Percentiles rank a stretch among this genome's conserved stretches.
phyloP scores from a whole-genome alignment of 176 grass and related monocot species.

The Eremochloa ophiuroides region DNA sequence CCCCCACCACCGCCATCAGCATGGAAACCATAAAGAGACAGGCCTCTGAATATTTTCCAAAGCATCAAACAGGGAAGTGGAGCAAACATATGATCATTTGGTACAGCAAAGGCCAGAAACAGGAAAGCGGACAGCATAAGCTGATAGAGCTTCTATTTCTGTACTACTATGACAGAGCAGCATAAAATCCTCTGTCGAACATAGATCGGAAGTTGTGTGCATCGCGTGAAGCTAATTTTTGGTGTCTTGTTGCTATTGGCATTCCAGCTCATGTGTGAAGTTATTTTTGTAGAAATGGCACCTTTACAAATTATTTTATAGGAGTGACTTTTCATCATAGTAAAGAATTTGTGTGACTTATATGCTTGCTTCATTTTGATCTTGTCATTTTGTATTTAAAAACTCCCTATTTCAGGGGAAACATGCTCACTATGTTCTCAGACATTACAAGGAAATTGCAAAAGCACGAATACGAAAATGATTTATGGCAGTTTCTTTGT shows the following conservation, averaged over 20 bases:
- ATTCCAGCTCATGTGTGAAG: slow-evolving; percentile 52
- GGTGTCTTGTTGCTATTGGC: slow-evolving; percentile 44
- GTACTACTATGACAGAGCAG: slow-evolving; percentile 35
- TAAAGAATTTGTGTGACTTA: slow-evolving; percentile 29
- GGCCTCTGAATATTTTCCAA: slow-evolving; percentile 23
- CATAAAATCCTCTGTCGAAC: slow-evolving; percentile 45
- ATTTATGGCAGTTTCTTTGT: neutral
- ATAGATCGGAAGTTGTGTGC: slow-evolving; percentile 58
- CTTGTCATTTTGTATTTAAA: neutral
- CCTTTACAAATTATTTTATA: slow-evolving; percentile 62
- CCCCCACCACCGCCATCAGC: slow-evolving; percentile 73
- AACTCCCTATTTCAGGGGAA: neutral
- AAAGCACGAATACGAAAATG: neutral
- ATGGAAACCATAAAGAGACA: slow-evolving; percentile 66
- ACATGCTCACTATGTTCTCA: slow-evolving; percentile 14
- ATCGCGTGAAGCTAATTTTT: slow-evolving; percentile 58
- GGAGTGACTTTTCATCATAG: slow-evolving; percentile 44
- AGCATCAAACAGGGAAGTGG: slow-evolving; percentile 32
- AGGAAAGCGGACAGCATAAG: slow-evolving; percentile 30
- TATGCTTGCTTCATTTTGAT: slow-evolving; percentile 16
- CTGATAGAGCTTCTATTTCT: slow-evolving; percentile 47
- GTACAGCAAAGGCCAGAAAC: slow-evolving; percentile 38
- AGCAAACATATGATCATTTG: slow-evolving; percentile 34
- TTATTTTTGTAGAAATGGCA: slow-evolving; percentile 84
- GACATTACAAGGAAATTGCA: slow-evolving; percentile 5